Conservation (phyloP, 108 stramenopile species). For the Epithemia pelagica region DNA sequence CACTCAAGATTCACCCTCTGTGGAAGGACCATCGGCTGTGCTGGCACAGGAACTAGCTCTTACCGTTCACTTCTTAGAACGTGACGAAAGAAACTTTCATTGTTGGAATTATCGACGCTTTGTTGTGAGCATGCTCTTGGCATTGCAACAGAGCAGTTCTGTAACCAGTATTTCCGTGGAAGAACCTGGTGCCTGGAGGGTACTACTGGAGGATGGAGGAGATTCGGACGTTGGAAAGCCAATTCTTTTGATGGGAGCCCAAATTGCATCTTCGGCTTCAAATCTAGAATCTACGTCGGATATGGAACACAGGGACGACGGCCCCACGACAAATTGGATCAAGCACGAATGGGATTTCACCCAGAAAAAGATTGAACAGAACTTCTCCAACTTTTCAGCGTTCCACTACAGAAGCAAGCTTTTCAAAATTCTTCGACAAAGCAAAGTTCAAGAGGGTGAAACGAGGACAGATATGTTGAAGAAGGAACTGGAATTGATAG, state of each 20-base stretch:
- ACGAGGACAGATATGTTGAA: slow-evolving; percentile 6
- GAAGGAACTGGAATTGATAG: slow-evolving; percentile 51
- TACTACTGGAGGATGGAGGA: slow-evolving; percentile 3
- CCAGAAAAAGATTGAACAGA: slow-evolving; percentile 73
- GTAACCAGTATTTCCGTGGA: slow-evolving; percentile 2
- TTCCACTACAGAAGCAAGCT: slow-evolving; percentile 92
- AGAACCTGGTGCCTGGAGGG: background rate
- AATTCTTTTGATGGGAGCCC: slow-evolving; percentile 45
- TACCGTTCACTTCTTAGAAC: slow-evolving; percentile 52
- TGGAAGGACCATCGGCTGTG: slow-evolving; percentile 2
- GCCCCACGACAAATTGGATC: slow-evolving; percentile 28
- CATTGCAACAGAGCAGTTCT: background rate
- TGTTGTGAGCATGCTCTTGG: slow-evolving; percentile 32
- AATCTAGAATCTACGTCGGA: no score
- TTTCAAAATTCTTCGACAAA: slow-evolving; percentile 8
- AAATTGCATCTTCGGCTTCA: slow-evolving; percentile 32
- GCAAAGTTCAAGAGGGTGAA: background rate
- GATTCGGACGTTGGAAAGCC: slow-evolving; percentile 1
- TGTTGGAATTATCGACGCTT: slow-evolving; percentile 97
- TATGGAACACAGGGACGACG: no score
- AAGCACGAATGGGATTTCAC: slow-evolving; percentile 86
- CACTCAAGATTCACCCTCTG: background rate
- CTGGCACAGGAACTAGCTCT: slow-evolving; percentile 6
- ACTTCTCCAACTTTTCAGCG: slow-evolving; percentile 97
- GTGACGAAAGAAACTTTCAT: slow-evolving; percentile 97